Evolutionary conservation across 73 alveolate species (phyloP).

Genomic region (Uronychia setigera): DNA sequence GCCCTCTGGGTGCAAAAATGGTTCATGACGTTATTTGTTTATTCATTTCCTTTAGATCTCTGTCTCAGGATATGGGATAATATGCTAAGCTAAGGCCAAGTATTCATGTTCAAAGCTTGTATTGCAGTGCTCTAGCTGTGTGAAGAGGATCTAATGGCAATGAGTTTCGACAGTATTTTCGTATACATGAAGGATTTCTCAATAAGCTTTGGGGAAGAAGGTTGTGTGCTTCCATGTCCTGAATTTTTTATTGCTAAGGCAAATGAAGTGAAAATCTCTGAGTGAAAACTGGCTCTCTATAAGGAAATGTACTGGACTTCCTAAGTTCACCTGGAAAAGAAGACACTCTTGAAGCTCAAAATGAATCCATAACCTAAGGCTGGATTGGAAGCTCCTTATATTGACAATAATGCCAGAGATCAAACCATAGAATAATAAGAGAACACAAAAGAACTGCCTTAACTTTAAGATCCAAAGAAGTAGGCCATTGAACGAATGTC

Average conservation of each 20-base stretch:
- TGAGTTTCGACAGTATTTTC: conserved; percentile 38
- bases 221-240: conserved; percentile 9
- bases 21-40: conserved; percentile 54
- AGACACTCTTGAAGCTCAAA: not conserved
- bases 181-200: not conserved
- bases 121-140: conserved; percentile 53
- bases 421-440: too few species aligned
- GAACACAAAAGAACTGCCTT: too few species aligned
- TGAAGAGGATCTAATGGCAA: conserved; percentile 23
- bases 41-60: conserved; percentile 30
- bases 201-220: not conserved
- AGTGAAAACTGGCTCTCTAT: not conserved
- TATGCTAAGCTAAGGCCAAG: conserved; percentile 34
- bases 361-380: too few species aligned
- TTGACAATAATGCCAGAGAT: not conserved
- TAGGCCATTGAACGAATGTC: too few species aligned
- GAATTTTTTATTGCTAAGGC: conserved; percentile 25
- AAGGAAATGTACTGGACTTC: conserved; percentile 4
- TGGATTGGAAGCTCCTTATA: not conserved
- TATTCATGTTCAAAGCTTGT: conserved; percentile 30
- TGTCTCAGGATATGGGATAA: conserved; percentile 57
- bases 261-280: conserved; percentile 1
- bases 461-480: too few species aligned
- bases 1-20: conserved; percentile 60
- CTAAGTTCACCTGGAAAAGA: not conserved